Evolutionary conservation across 78 protist genomes (phyloP).

Genomic region (Trichosphaerium sp.): DNA sequence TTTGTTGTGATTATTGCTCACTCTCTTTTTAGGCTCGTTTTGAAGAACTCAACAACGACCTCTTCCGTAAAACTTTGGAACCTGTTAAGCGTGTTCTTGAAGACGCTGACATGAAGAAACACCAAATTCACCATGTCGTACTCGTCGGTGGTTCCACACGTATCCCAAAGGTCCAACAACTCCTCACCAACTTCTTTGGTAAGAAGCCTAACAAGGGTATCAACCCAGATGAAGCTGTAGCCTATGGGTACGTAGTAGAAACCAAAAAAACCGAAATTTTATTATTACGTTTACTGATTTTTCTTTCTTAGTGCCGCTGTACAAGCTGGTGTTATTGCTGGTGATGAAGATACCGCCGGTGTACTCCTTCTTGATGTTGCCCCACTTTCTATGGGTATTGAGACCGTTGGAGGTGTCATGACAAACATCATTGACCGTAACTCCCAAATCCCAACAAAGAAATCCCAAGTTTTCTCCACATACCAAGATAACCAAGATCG

Average conservation of each 20-base stretch:
- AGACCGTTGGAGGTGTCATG: slow-evolving; percentile 98
- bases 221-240: slow-evolving; percentile 99
- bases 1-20: no score
- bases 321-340: slow-evolving; percentile 94
- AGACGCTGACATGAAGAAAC: slow-evolving; percentile 83
- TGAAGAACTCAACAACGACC: slow-evolving; percentile 95
- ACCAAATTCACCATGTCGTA: slow-evolving; percentile 90
- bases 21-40: no score
- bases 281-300: background rate
- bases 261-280: no score
- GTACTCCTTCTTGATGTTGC: slow-evolving; percentile 81
- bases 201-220: slow-evolving; percentile 93
- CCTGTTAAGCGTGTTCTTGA: slow-evolving; percentile 86
- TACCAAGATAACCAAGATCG: slow-evolving; percentile 89
- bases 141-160: slow-evolving; percentile 99
- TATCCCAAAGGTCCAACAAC: slow-evolving; percentile 94
- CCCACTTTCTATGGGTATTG: slow-evolving; percentile 94
- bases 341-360: slow-evolving; percentile 56
- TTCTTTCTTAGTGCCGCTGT: slow-evolving; percentile 93
- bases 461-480: slow-evolving; percentile 91
- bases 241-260: no score
- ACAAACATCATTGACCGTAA: slow-evolving; percentile 80
- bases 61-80: slow-evolving; percentile 82
- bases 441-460: slow-evolving; percentile 90
- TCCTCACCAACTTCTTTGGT: slow-evolving; percentile 94